These are phyloP conservation scores for Jatropha podagrica DNA, from an alignment of 441 rosid species.

Conservation along the genomic window DNA sequence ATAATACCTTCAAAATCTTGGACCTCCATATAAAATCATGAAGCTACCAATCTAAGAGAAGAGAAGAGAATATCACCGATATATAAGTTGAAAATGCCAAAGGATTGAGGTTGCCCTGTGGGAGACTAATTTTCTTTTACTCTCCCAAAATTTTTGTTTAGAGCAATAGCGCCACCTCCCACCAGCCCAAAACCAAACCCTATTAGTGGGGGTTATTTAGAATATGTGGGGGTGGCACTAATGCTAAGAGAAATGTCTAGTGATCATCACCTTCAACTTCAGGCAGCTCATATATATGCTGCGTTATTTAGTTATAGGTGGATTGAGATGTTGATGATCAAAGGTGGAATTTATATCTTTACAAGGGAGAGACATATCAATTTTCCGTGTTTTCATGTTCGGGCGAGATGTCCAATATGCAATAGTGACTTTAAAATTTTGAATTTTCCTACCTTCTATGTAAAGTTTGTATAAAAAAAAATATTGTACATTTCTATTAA, in stretches of 20 bases:
- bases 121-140: constrained; percentile 8
- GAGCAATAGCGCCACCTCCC: background rate
- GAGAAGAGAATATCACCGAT: constrained; percentile 3
- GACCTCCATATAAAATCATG: background rate
- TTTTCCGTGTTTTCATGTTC: too few relatives aligned
- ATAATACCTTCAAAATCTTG: too few relatives aligned
- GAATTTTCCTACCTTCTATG: too few relatives aligned
- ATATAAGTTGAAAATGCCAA: constrained; percentile 34
- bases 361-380: background rate
- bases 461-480: too few relatives aligned
- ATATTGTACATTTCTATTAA: too few relatives aligned
- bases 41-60: background rate
- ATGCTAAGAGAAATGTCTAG: constrained; percentile 12
- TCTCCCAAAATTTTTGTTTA: background rate
- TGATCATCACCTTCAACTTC: background rate
- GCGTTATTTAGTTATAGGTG: background rate
- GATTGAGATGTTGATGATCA: background rate
- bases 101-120: constrained; percentile 46
- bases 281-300: background rate
- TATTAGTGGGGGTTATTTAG: background rate
- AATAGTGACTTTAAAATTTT: too few relatives aligned
- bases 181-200: background rate
- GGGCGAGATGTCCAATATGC: too few relatives aligned
- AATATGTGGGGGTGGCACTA: constrained; percentile 16
- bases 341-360: background rate